Conservation (phyloP, 352 stramenopile species). For the Thalassiosira exigua region DNA sequence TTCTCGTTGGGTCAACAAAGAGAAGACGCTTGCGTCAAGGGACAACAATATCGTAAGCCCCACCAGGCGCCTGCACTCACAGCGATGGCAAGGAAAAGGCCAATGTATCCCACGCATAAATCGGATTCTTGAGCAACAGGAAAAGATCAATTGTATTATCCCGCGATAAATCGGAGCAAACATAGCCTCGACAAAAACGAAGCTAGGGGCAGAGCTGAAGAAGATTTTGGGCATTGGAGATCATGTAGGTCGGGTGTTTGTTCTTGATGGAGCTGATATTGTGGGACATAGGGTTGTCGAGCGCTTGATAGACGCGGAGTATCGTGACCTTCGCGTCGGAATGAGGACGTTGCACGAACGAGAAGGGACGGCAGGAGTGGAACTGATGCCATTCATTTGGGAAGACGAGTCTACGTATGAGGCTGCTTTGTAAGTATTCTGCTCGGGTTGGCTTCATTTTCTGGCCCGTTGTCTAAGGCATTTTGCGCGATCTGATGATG, state of each 20-base stretch:
- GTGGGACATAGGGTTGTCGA: constrained; percentile 60
- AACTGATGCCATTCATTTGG: constrained; percentile 29
- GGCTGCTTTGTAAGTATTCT: constrained; percentile 33
- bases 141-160: no score
- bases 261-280: constrained; percentile 44
- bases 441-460: no score
- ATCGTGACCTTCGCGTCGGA: constrained; percentile 58
- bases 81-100: no score
- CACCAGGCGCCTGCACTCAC: no score
- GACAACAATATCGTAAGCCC: no score
- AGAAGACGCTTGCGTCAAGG: no score
- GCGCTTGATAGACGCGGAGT: constrained; percentile 44
- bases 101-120: no score
- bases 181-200: constrained; percentile 1
- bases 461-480: constrained; percentile 40
- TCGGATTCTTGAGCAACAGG: no score
- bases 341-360: constrained; percentile 31
- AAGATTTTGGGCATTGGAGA: background rate
- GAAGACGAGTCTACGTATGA: constrained; percentile 45
- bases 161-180: no score
- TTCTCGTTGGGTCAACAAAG: no score
- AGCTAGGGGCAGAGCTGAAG: constrained; percentile 8
- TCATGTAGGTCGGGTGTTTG: constrained; percentile 10
- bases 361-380: constrained; percentile 37
- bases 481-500: constrained; percentile 23